Base-by-base conservation (phyloP, 441 rosid genomes). In the Mallotus repandus region DNA sequence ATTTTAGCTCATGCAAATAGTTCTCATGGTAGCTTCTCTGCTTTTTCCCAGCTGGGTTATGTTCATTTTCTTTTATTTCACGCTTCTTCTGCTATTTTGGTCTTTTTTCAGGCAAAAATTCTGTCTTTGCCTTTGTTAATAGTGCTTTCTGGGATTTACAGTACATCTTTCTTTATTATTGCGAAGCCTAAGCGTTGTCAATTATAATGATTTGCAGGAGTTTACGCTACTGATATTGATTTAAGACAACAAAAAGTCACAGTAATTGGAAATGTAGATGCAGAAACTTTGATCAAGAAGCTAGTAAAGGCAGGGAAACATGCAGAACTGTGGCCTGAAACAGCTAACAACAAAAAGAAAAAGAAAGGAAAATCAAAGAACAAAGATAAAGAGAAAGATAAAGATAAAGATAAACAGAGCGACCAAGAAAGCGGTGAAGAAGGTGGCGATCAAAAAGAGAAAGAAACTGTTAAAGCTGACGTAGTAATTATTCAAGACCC, bases 271-370 rank as follows among this genome's bases (percentile, higher is more conserved):
- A 87, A 87, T 78, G 86, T 91, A 9, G 87, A 88, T 32, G 84
- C 84, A 3, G 82, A 79, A 43, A 74, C 90, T 71, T 75, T 94
- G 81, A 88, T 94, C 64, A 88, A 84, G 81, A 89, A 86, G 77
- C 83, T 91, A 32, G 77, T 74, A 56, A 90, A 76, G 62, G 77
- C 88, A 11, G 91, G 96, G 68, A 91, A 89, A 72, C 93, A 88
- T 76, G 98, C 93, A 12, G 96, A 89, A 87, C 68, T 94, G 58
- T 94, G 94, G 98, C 97, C 94, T 38, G 89, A 84, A 45, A 82
- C 83, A 49, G 63, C 80, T 58, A 72, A 65, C 60, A 68, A 74
- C 16, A 81, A 87, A 76, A 77, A 71, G 73, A 87, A 80, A 75
- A 90, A 83, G 79, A 66, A 81, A 19, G 77, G 79, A 41, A 86